Percentiles rank a stretch among this genome's conserved stretches.
These are phyloP conservation scores for Phanerochaete carnosa DNA, from an alignment of 768 basidiomycete species.

Conservation along the genomic window DNA sequence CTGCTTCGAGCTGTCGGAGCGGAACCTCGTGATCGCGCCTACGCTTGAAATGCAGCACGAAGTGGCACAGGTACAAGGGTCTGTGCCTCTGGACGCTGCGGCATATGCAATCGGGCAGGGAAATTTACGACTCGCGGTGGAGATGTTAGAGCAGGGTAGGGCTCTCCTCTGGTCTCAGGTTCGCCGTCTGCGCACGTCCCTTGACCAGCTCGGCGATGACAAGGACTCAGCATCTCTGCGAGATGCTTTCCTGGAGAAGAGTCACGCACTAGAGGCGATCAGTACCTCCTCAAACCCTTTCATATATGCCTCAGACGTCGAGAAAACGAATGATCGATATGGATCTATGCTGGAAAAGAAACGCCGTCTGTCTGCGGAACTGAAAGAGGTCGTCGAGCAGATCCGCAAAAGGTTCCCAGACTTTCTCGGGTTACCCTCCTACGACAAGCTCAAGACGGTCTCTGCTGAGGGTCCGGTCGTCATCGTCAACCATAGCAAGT, in stretches of 20 bases:
- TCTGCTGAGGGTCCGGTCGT: constrained; percentile 34
- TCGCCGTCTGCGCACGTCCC: constrained; percentile 14
- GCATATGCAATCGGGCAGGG: background rate
- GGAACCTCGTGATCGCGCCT: background rate
- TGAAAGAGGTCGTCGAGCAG: constrained; percentile 18
- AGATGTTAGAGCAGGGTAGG: constrained; percentile 24
- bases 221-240: background rate
- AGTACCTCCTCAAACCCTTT: background rate
- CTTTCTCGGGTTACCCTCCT: constrained; percentile 26
- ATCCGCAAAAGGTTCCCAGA: constrained; percentile 29
- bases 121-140: constrained; percentile 13
- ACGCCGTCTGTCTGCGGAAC: constrained; percentile 8
- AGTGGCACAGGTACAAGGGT: background rate
- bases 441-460: constrained; percentile 24
- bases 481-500: constrained; percentile 30
- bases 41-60: background rate
- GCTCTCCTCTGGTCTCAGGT: constrained; percentile 22
- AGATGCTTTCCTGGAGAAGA: background rate
- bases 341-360: background rate
- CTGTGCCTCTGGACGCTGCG: background rate
- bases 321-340: background rate
- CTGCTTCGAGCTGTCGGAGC: background rate
- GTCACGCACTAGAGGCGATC: background rate
- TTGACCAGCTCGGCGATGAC: constrained; percentile 8
- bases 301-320: background rate